Conservation (phyloP, 2,329 filamentous ascomycete genomes). For the Hymenoscyphus fraxineus region DNA sequence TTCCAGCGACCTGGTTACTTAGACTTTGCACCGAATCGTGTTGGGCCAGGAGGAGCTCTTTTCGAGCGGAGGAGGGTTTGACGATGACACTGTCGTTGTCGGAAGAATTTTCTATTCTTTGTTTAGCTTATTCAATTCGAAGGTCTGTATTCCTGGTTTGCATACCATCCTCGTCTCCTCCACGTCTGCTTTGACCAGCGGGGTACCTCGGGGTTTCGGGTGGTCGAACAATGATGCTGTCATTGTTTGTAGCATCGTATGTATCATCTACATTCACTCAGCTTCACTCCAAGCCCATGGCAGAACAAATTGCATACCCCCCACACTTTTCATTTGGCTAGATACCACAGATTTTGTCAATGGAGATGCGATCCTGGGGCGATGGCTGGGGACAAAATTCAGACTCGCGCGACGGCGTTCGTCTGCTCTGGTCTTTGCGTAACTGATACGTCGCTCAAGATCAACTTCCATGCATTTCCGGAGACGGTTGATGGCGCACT, state of each 20-base stretch:
- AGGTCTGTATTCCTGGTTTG: not conserved
- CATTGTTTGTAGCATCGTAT: not conserved
- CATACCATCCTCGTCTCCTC: not conserved
- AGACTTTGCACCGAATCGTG: not conserved
- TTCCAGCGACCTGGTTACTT: not conserved
- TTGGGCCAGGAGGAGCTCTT: not conserved
- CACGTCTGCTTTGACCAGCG: not conserved
- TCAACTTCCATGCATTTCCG: not conserved
- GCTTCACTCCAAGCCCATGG: not conserved
- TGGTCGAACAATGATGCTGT: not conserved
- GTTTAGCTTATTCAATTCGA: not conserved
- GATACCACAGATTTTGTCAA: not conserved
- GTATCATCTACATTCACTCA: not conserved
- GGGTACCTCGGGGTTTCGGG: not conserved
- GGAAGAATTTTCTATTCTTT: not conserved
- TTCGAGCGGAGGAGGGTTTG: not conserved
- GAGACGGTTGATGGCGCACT: not conserved
- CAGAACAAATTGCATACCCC: not conserved
- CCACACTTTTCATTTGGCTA: not conserved
- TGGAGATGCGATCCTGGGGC: not conserved
- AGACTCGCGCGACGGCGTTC: not conserved
- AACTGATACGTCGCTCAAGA: not conserved
- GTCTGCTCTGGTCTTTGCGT: not conserved
- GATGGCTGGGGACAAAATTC: not conserved
- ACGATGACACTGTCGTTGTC: not conserved